These are phyloP conservation scores for Paramyrothecium sp. DNA, from an alignment of 2,329 filamentous ascomycete genomes.

Conservation along the genomic window DNA sequence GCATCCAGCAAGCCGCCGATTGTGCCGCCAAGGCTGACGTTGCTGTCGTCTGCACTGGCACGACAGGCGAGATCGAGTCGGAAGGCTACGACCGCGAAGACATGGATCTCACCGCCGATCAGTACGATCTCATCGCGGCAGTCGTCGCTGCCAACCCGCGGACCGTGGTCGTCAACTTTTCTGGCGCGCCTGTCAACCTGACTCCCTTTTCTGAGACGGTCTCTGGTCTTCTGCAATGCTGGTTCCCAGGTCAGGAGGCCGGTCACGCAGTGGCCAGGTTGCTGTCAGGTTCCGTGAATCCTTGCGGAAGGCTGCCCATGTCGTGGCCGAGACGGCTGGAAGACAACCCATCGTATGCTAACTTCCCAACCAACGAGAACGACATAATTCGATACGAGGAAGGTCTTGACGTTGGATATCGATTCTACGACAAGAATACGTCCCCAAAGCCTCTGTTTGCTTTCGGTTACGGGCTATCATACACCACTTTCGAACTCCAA, in stretches of 20 bases:
- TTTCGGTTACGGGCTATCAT: constrained; percentile 10
- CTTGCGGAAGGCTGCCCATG: constrained; percentile 21
- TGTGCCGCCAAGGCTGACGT: neutral
- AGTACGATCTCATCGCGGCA: constrained; percentile 53
- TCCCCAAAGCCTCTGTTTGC: constrained; percentile 8
- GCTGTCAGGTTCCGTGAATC: constrained; percentile 60
- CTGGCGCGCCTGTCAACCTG: constrained; percentile 52
- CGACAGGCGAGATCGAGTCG: constrained; percentile 56
- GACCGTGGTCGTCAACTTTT: constrained; percentile 59
- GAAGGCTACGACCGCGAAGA: constrained; percentile 7
- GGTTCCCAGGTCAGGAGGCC: constrained; percentile 67
- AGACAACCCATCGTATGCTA: constrained; percentile 3
- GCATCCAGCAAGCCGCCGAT: neutral
- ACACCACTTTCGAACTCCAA: too few species aligned
- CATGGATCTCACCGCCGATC: constrained; percentile 27
- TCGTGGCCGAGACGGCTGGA: constrained; percentile 7
- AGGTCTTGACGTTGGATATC: constrained; percentile 9
- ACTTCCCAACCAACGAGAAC: constrained; percentile 2
- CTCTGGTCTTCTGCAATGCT: constrained; percentile 58
- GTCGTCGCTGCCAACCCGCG: constrained; percentile 55
- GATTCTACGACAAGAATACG: constrained; percentile 6
- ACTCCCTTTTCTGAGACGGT: constrained; percentile 53
- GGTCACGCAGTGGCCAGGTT: constrained; percentile 66
- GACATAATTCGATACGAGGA: constrained; percentile 4
- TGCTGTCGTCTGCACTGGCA: constrained; percentile 6